Conservation (phyloP, 441 rosid genomes). For the Aquilaria agallochum region DNA sequence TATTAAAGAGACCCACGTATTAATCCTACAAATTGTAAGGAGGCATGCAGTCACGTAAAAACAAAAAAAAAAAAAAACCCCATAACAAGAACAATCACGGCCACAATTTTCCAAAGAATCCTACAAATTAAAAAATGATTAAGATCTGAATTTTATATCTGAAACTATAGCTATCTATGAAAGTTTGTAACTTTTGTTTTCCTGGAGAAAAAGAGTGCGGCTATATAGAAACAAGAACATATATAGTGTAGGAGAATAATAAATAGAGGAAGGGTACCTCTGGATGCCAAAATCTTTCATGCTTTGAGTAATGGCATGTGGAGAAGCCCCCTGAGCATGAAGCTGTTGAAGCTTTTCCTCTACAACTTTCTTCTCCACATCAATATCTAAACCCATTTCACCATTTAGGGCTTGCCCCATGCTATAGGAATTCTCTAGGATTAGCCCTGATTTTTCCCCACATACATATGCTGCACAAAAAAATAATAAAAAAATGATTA, state of each 20-base stretch:
- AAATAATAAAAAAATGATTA: neutral
- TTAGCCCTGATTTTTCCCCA: slow-evolving; percentile 64
- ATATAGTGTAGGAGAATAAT: too few relatives aligned
- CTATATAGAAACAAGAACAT: too few relatives aligned
- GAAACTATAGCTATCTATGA: neutral
- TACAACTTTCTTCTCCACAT: slow-evolving; percentile 43
- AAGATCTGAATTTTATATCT: neutral
- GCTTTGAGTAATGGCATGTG: slow-evolving; percentile 32
- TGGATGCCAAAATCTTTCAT: slow-evolving; percentile 70
- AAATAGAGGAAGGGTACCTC: slow-evolving; percentile 27
- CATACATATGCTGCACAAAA: slow-evolving; percentile 61
- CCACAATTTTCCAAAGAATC: too few relatives aligned
- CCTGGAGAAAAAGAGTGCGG: too few relatives aligned
- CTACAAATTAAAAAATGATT: neutral
- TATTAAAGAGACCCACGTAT: too few relatives aligned
- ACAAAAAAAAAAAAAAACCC: too few relatives aligned
- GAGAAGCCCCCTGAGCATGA: slow-evolving; percentile 36
- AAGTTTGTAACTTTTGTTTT: too few relatives aligned
- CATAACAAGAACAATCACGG: too few relatives aligned
- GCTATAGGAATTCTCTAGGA: slow-evolving; percentile 44
- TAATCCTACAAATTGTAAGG: too few relatives aligned
- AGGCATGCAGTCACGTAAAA: too few relatives aligned
- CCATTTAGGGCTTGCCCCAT: slow-evolving; percentile 75
- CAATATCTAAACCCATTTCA: slow-evolving; percentile 45
- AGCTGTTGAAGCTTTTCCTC: slow-evolving; percentile 53